Conservation (phyloP, 192 early-diverging fungal species). For the Linnemannia elongata region DNA sequence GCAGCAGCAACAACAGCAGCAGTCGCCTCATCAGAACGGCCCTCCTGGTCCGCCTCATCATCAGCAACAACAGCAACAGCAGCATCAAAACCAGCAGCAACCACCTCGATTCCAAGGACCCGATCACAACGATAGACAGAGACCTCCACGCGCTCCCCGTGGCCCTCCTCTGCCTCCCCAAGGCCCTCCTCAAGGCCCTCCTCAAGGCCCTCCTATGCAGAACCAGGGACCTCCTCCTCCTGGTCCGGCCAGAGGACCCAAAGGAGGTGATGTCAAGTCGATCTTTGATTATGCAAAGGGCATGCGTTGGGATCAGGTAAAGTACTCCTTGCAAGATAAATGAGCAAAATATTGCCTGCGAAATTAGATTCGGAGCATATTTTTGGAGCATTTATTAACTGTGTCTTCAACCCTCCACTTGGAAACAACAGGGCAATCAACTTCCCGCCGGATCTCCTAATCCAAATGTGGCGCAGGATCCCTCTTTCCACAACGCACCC, state of each 20-base stretch:
- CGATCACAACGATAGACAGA: constrained; percentile 24
- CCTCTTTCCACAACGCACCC: constrained; percentile 6
- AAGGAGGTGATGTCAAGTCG: constrained; percentile 34
- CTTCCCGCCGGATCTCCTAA: constrained; percentile 27
- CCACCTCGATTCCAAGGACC: constrained; percentile 23
- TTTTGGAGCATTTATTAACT: neutral
- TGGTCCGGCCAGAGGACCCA: constrained; percentile 10
- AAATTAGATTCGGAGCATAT: constrained; percentile 4
- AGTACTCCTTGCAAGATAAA: constrained; percentile 2
- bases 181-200: neutral
- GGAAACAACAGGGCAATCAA: constrained; percentile 23
- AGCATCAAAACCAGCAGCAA: constrained; percentile 14
- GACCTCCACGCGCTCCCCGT: constrained; percentile 25
- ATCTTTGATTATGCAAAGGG: constrained; percentile 56
- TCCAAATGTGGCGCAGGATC: constrained; percentile 17
- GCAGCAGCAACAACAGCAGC: constrained; percentile 27
- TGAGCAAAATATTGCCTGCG: neutral
- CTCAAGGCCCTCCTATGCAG: constrained; percentile 27
- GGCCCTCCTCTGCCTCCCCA: constrained; percentile 32
- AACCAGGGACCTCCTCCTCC: constrained; percentile 20
- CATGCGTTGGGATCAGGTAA: constrained; percentile 55
- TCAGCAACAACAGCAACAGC: constrained; percentile 8
- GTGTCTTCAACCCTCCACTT: neutral
- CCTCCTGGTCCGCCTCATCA: neutral
- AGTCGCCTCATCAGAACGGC: constrained; percentile 10